Conservation (phyloP, 306 rosid genomes). For the Fagus sylvatica region DNA sequence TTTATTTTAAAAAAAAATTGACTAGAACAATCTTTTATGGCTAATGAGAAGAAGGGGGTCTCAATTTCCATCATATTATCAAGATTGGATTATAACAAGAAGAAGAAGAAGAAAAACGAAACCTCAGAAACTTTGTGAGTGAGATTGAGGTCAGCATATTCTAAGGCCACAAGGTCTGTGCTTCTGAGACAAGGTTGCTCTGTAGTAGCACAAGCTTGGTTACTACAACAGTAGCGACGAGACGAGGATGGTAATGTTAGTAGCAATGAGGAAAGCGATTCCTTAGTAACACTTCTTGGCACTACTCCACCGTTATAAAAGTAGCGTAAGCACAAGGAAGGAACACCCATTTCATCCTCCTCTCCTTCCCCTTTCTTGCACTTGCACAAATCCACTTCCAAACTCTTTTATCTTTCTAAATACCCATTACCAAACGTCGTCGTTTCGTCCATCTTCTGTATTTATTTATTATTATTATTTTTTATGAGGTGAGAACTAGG, state of each 20-base stretch:
- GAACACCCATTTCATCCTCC: neutral
- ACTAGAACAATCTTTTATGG: too few relatives aligned
- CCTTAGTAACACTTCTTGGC: conserved; percentile 8
- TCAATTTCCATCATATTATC: too few relatives aligned
- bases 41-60: too few relatives aligned
- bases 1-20: neutral
- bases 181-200: conserved; percentile 40
- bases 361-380: neutral
- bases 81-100: neutral
- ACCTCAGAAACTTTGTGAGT: conserved; percentile 42
- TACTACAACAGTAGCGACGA: conserved; percentile 12
- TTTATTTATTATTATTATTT: neutral
- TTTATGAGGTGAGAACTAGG: too few relatives aligned
- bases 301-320: neutral
- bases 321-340: neutral
- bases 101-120: conserved; percentile 22
- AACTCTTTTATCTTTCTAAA: neutral
- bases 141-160: conserved; percentile 84
- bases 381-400: too few relatives aligned
- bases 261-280: conserved; percentile 9
- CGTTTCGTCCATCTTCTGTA: neutral
- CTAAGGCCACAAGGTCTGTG: conserved; percentile 71
- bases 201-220: conserved; percentile 14
- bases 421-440: neutral
- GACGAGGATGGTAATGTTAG: conserved; percentile 8